A percentile compares a stretch with the other conserved stretches of the same genome.
Evolutionary conservation across 1,284 basidiomycete species (phyloP).

Genomic region (Ceratobasidium sp.): DNA sequence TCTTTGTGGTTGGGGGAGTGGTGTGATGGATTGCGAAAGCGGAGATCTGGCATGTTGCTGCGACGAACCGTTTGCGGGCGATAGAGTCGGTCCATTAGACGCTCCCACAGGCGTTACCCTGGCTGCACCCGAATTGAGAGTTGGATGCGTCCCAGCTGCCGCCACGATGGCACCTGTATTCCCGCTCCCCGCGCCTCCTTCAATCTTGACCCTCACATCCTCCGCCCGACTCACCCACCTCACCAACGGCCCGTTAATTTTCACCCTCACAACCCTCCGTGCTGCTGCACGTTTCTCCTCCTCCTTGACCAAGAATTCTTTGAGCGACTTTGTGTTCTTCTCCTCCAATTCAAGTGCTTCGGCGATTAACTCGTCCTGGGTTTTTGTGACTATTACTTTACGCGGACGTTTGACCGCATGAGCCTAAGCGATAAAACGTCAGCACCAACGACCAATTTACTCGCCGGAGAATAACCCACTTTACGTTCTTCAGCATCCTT

Average conservation of each 20-base stretch:
- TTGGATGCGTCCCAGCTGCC: background rate
- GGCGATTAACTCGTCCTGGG: constrained; percentile 83
- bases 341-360: constrained; percentile 87
- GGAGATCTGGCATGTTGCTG: constrained; percentile 1
- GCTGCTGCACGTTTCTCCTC: constrained; percentile 82
- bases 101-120: background rate
- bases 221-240: constrained; percentile 78
- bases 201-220: constrained; percentile 55
- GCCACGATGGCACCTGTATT: background rate
- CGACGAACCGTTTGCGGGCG: background rate
- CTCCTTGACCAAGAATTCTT: constrained; percentile 78
- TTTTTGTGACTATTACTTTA: constrained; percentile 62
- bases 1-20: background rate
- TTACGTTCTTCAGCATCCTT: constrained; percentile 72
- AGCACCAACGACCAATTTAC: constrained; percentile 2
- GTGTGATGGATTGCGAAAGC: background rate
- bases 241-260: constrained; percentile 75
- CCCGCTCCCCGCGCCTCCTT: background rate
- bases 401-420: constrained; percentile 69
- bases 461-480: constrained; percentile 55
- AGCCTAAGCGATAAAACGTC: constrained; percentile 58
- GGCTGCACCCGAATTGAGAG: background rate
- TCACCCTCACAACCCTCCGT: constrained; percentile 65
- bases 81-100: background rate
- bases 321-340: constrained; percentile 80